These are phyloP conservation scores for Leccinum fallax DNA, from an alignment of 1,284 basidiomycete genomes.

Conservation along the genomic window DNA sequence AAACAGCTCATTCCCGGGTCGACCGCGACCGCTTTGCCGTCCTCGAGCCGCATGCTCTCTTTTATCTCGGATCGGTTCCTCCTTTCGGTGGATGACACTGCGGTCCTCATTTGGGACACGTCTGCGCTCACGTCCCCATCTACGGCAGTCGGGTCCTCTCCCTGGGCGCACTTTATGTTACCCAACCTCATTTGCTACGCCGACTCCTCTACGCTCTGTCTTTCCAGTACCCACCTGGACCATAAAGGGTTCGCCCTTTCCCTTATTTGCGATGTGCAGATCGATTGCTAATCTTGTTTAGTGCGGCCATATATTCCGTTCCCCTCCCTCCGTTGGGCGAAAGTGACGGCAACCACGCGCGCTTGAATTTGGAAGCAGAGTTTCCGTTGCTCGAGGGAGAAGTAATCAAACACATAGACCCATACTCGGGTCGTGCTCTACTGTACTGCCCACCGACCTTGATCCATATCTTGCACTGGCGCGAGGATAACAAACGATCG, in stretches of 20 bases:
- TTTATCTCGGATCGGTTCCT: conserved; percentile 31
- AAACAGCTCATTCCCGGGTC: neutral
- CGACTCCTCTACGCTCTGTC: conserved; percentile 14
- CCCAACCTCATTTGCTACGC: conserved; percentile 9
- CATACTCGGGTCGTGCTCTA: conserved; percentile 15
- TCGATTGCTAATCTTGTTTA: conserved; percentile 4
- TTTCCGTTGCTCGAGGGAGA: conserved; percentile 17
- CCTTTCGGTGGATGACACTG: conserved; percentile 17
- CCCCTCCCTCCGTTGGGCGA: conserved; percentile 5
- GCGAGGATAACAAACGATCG: conserved; percentile 11
- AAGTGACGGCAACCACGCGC: neutral
- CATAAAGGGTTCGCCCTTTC: conserved; percentile 13
- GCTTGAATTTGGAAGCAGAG: conserved; percentile 11
- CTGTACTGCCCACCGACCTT: conserved; percentile 5
- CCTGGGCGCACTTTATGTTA: conserved; percentile 18
- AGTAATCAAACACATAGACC: conserved; percentile 22
- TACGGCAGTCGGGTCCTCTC: neutral
- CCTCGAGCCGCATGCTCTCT: conserved; percentile 14
- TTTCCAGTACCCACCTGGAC: neutral
- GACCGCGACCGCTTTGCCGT: neutral
- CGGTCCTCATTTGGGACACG: conserved; percentile 23
- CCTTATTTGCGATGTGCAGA: neutral
- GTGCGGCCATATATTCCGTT: conserved; percentile 18
- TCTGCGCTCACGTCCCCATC: neutral
- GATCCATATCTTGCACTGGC: conserved; percentile 27